Evolutionary conservation across 768 basidiomycete genomes (phyloP).

Genomic region (Agaricus subrufescens): DNA sequence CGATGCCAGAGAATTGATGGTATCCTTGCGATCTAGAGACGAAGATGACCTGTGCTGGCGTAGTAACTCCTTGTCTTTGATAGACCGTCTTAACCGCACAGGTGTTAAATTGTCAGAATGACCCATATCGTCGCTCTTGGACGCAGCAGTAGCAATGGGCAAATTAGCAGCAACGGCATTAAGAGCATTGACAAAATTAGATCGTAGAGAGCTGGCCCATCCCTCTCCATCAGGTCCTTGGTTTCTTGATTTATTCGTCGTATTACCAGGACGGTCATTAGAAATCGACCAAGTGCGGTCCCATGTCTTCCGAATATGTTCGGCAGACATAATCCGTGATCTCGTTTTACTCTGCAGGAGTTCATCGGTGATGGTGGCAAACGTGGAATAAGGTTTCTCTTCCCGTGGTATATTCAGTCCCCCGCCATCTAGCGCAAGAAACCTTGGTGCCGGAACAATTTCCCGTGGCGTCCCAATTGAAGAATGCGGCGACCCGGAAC

Average conservation of each 20-base stretch:
- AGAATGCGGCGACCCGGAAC: constrained; percentile 16
- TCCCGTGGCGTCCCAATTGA: constrained; percentile 20
- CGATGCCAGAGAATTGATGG: constrained; percentile 17
- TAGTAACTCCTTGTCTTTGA: constrained; percentile 14
- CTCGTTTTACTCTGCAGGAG: constrained; percentile 17
- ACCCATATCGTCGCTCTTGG: neutral
- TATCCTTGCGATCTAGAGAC: constrained; percentile 4
- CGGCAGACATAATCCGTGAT: constrained; percentile 14
- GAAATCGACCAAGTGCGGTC: neutral
- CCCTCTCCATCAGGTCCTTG: constrained; percentile 18
- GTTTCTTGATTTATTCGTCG: neutral
- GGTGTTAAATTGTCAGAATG: constrained; percentile 18
- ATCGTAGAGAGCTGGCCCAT: constrained; percentile 39
- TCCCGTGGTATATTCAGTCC: constrained; percentile 29
- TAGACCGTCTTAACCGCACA: constrained; percentile 16
- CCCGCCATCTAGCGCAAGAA: constrained; percentile 24
- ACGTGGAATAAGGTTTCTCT: constrained; percentile 11
- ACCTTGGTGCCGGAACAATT: constrained; percentile 23
- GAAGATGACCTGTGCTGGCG: constrained; percentile 6
- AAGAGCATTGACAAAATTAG: constrained; percentile 43
- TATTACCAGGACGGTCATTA: neutral
- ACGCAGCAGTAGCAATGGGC: constrained; percentile 9
- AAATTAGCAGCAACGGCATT: constrained; percentile 44
- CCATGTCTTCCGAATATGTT: constrained; percentile 11
- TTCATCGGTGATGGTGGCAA: constrained; percentile 9